Base-by-base conservation (phyloP, 2,329 filamentous ascomycete species). In the Pezicula rhizophila region DNA sequence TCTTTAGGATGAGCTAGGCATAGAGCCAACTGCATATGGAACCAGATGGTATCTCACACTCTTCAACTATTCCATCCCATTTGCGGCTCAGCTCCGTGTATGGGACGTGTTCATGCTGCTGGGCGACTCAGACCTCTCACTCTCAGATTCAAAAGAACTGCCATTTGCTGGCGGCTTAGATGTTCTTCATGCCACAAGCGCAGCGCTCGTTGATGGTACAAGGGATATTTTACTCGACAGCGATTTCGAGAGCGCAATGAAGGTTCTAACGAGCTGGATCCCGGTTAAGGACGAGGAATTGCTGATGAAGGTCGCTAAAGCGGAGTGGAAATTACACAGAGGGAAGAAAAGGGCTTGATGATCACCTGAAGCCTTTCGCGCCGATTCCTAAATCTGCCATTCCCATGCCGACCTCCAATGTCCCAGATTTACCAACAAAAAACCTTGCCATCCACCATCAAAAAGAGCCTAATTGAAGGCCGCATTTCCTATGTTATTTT, bases 51-150 rank as follows among this genome's bases (percentile, higher is more conserved):
- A 99, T 65, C 76, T 99, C 45, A 99, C 93, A 2, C 75, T 99
- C 8, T 99, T 99, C 77, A 97, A 97, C 68, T 86, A 97, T 62
- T 95, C 89, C 14, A 88, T 99, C 45, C 93, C 93, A 0, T 99
- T 97, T 61, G 79, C 89, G 0, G 91, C 92, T 3, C 93, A 97
- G 67, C 82, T 99, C 33, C 86, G 93, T 43, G 87, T 99, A 14
- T 99, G 93, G 93, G 93, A 99, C 64, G 87, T 96, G 1, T 97
- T 97, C 69, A 89, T 99, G 79, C 80, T 99, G 12, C 79, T 97
- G 11, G 93, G 92, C 42, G 89, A 92, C 58, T 76, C 78, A 8
- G 74, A 82, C n/a, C 72, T 76, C 14, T 50, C 54, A 2, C 31
- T 56, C 12, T 18, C 56, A 2, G 49, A 58, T 18, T 60, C 56